These are phyloP conservation scores for Arabidopsis suecica DNA, from an alignment of 345 rosid species.

Conservation along the genomic window DNA sequence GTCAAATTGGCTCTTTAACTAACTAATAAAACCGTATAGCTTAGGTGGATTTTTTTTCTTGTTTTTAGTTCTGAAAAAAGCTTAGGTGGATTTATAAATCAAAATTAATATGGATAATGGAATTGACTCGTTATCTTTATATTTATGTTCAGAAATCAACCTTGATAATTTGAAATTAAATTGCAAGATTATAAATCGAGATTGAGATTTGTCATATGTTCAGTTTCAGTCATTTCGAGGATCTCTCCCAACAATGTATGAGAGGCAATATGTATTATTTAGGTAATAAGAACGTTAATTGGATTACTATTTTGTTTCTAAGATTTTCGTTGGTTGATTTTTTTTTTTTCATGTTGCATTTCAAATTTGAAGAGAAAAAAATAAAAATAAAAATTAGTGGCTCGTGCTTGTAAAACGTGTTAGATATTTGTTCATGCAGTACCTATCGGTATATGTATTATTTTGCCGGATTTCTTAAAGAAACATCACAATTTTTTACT, in stretches of 20 bases:
- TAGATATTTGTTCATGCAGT: constrained; percentile 27
- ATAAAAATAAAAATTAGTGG: not conserved
- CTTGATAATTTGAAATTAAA: not conserved
- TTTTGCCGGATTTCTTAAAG: not conserved
- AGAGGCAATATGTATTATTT: not conserved
- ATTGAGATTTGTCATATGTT: not conserved
- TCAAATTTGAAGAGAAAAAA: not conserved
- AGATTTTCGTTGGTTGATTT: not conserved
- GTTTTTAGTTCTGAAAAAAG: not conserved
- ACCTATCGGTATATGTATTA: not conserved
- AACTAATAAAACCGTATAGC: constrained; percentile 10
- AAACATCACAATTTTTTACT: not conserved
- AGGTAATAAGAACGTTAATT: not conserved
- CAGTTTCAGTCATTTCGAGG: not conserved
- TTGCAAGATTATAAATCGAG: not conserved
- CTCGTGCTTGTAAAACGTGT: constrained; percentile 26
- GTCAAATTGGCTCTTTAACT: not conserved
- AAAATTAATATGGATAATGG: not conserved
- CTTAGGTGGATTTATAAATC: not conserved
- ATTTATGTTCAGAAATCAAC: not conserved
- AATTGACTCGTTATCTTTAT: not conserved
- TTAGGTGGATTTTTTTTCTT: not conserved
- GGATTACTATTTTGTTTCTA: constrained; percentile 3
- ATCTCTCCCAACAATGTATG: not conserved
- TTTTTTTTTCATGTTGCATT: constrained; percentile 11